Evolutionary conservation across 768 basidiomycete genomes (phyloP).

Genomic region (Ephemerocybe angulata): DNA sequence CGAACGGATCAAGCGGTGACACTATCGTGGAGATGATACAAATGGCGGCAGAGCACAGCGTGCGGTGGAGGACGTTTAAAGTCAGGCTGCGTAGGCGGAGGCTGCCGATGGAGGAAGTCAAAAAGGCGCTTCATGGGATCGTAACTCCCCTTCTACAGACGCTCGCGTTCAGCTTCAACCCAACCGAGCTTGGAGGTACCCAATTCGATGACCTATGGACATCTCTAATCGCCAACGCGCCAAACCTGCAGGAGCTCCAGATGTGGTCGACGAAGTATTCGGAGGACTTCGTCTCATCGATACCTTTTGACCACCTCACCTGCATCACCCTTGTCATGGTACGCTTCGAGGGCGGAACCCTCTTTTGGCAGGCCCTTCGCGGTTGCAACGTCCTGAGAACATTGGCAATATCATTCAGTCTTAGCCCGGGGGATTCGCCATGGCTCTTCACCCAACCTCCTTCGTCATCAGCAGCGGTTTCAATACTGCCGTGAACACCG

Average conservation of each 20-base stretch:
- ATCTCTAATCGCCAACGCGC: background rate
- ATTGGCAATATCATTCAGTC: background rate
- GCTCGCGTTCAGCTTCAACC: slow-evolving; percentile 1
- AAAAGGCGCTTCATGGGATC: background rate
- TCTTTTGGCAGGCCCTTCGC: background rate
- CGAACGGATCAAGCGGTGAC: background rate
- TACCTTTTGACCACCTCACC: background rate
- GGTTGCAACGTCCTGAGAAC: background rate
- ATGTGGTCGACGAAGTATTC: background rate
- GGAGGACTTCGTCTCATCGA: background rate
- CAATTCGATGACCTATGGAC: background rate
- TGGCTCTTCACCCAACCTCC: no score
- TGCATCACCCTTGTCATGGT: background rate
- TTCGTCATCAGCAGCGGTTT: no score
- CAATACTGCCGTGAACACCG: no score
- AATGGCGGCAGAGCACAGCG: background rate
- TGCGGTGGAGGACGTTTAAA: background rate
- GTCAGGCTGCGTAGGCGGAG: background rate
- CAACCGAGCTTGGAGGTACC: background rate
- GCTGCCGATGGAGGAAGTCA: background rate
- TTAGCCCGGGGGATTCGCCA: background rate
- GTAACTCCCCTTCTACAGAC: background rate
- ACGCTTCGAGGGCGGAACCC: background rate
- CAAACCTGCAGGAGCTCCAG: background rate
- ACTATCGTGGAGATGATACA: background rate